Conservation (phyloP, 768 basidiomycete species). For the Pisolithus tinctorius region DNA sequence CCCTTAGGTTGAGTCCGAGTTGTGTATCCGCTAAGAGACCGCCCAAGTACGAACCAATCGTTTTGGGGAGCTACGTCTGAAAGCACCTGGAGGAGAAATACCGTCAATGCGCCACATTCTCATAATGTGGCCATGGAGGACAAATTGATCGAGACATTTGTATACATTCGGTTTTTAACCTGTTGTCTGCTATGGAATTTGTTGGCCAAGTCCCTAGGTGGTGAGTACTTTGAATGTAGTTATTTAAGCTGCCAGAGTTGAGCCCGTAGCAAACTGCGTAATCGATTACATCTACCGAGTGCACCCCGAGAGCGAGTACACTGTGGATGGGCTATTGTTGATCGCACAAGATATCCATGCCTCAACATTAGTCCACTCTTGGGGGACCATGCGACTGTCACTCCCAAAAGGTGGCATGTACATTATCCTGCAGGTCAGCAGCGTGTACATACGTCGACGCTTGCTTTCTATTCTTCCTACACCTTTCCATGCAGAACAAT, state of each 20-base stretch:
- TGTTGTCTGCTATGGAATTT: too few species aligned
- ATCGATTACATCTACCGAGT: too few species aligned
- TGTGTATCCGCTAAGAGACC: slow-evolving; percentile 51
- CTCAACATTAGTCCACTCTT: slow-evolving; percentile 88
- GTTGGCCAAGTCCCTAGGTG: too few species aligned
- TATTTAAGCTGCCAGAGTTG: too few species aligned
- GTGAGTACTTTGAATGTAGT: too few species aligned
- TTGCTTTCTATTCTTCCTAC: neutral
- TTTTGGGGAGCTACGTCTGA: slow-evolving; percentile 81
- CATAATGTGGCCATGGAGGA: neutral
- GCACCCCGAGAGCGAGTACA: too few species aligned
- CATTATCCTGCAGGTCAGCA: slow-evolving; percentile 68
- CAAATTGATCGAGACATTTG: too few species aligned
- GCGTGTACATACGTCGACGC: too few species aligned
- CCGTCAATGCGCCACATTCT: neutral
- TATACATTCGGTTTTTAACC: too few species aligned
- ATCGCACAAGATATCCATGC: slow-evolving; percentile 61
- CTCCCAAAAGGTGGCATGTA: slow-evolving; percentile 68
- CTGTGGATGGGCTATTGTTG: too few species aligned
- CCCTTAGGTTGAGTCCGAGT: slow-evolving; percentile 59
- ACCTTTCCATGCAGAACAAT: slow-evolving; percentile 46
- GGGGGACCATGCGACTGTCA: slow-evolving; percentile 85
- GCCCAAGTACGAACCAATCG: slow-evolving; percentile 61
- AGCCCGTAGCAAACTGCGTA: too few species aligned
- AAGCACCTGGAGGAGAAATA: slow-evolving; percentile 51